Conservation (phyloP, 2,329 filamentous ascomycete genomes). For the Fusarium phyllophilum region DNA sequence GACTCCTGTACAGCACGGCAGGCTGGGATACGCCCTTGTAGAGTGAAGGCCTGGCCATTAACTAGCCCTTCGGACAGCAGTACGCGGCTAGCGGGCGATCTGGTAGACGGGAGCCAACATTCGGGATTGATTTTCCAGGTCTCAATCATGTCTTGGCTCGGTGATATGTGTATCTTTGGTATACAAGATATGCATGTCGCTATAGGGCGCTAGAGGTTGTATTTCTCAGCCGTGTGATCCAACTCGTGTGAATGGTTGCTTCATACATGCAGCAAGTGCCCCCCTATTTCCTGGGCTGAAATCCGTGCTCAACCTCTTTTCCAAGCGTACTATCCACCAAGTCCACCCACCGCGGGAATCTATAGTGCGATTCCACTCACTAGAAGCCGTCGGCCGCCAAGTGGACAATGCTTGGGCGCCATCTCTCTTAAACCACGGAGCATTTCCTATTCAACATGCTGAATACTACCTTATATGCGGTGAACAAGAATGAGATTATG, state of each 20-base stretch:
- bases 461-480: conserved; percentile 1
- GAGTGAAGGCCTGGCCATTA: conserved; percentile 19
- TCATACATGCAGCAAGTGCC: background rate
- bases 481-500: background rate
- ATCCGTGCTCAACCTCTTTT: conserved; percentile 25
- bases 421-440: conserved; percentile 11
- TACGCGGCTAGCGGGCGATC: conserved; percentile 20
- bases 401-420: conserved; percentile 34
- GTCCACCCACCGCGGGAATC: conserved; percentile 25
- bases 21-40: conserved; percentile 1
- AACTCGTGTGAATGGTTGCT: background rate
- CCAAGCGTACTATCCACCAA: conserved; percentile 20
- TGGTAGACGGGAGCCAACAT: conserved; percentile 6
- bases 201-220: background rate
- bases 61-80: background rate
- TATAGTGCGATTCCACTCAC: conserved; percentile 29
- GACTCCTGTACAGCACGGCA: background rate
- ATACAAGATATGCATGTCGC: background rate
- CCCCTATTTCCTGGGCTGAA: conserved; percentile 32
- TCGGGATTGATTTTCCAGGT: background rate
- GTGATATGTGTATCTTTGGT: background rate
- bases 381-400: conserved; percentile 25
- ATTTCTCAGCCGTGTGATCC: background rate
- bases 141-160: background rate
- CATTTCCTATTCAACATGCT: conserved; percentile 4